Percentiles rank a stretch among this genome's conserved stretches.
phyloP scores from a whole-genome alignment of 1,284 basidiomycete genomes.

The Microbotryomycetes sp. region DNA sequence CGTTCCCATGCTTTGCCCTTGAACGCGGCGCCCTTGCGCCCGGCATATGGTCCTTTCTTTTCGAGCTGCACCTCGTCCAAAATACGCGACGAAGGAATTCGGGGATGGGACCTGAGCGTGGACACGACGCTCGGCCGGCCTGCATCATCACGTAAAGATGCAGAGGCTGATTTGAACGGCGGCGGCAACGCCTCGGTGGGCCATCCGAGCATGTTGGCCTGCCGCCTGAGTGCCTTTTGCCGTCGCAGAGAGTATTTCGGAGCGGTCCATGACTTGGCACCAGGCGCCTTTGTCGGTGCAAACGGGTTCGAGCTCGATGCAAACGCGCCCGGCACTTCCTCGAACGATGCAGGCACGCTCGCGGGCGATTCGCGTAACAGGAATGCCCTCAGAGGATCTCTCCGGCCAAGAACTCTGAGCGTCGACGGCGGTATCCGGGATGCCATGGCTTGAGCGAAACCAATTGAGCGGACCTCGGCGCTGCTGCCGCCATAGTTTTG shows the following conservation, averaged over 20 bases:
- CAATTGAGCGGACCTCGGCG: no score
- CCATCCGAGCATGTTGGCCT: slow-evolving; percentile 3
- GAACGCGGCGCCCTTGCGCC: slow-evolving; percentile 28
- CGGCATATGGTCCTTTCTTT: slow-evolving; percentile 27
- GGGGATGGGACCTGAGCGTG: background rate
- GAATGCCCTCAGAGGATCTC: slow-evolving; percentile 18
- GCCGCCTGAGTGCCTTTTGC: slow-evolving; percentile 20
- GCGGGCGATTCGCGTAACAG: slow-evolving; percentile 25
- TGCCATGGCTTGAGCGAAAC: no score
- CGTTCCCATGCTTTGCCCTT: slow-evolving; percentile 32
- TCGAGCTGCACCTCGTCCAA: slow-evolving; percentile 19
- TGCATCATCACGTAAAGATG: no score
- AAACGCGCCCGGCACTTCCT: slow-evolving; percentile 8
- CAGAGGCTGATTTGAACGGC: background rate
- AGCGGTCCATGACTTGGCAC: slow-evolving; percentile 16
- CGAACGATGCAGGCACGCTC: slow-evolving; percentile 8
- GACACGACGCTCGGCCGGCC: background rate
- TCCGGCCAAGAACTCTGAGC: background rate
- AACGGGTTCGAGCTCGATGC: slow-evolving; percentile 19
- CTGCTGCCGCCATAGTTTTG: no score
- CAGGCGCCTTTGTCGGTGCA: slow-evolving; percentile 12
- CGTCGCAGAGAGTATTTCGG: slow-evolving; percentile 29
- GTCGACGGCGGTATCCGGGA: background rate
- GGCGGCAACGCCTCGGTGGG: slow-evolving; percentile 16
- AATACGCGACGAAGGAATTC: slow-evolving; percentile 14